Evolutionary conservation across 345 rosid genomes (phyloP).

Genomic region (Abelmoschus esculentus): DNA sequence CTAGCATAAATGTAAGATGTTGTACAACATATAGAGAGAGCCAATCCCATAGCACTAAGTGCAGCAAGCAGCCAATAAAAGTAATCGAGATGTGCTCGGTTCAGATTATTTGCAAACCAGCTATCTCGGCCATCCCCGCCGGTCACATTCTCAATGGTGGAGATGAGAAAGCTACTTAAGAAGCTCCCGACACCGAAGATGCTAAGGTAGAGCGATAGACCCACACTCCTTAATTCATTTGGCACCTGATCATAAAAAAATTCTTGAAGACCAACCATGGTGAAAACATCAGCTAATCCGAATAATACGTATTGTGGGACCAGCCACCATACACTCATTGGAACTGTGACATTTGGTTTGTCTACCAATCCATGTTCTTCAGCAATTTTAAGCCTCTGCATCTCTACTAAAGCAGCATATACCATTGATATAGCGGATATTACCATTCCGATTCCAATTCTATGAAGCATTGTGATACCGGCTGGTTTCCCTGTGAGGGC

Average conservation of each 20-base stretch:
- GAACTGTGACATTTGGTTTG: background rate
- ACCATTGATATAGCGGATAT: no score
- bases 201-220: background rate
- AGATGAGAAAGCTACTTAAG: background rate
- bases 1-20: no score
- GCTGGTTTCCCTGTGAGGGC: no score
- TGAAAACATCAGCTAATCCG: background rate
- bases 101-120: background rate
- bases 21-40: no score
- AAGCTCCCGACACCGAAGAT: background rate
- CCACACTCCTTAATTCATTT: background rate
- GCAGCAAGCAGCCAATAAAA: no score
- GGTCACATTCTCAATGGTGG: background rate
- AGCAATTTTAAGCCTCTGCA: background rate
- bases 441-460: no score
- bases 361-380: background rate
- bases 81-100: no score
- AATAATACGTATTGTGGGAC: background rate
- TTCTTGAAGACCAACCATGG: background rate
- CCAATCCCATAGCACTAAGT: no score
- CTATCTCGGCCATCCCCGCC: background rate
- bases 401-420: background rate
- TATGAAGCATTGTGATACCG: no score
- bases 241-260: background rate
- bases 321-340: background rate